Base-by-base conservation (phyloP, 2,329 filamentous ascomycete genomes). In the Alternaria tenuissima region DNA sequence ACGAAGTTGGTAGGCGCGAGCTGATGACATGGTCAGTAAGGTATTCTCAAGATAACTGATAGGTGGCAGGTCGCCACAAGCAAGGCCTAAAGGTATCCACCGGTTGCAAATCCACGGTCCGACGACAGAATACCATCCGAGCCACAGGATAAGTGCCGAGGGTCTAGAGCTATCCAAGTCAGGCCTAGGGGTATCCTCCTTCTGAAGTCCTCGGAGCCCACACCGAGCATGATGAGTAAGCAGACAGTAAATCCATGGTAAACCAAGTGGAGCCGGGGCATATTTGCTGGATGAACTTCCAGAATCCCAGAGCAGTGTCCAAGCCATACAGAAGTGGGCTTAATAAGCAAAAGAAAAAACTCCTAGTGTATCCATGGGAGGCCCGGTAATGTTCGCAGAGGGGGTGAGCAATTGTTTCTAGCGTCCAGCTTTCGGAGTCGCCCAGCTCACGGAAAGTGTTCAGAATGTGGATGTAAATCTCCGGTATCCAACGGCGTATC, bases 1-100 rank as follows among this genome's bases (percentile, higher is more conserved):
- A 99, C 92, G 80, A 99, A 99, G 79, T 98, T 99, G 16, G 95
- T 99, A 1, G 94, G 94, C 5, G 94, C 92, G 30, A 99, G 87
- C 93, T 93, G 74, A 4, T 97, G 24, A 51, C 14, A 5, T 39
- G 9, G 54, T 68, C 43, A 62, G 54, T 39, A 55, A 38, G 5
- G 6, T 4, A 24, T 42, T 42, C 39, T 24, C 5, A 24, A 16
- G 3, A 42, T 42, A 20, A 16, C 11, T 24, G 39, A 42, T 22
- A 24, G 8, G 39, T 42, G 20, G 20, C 39, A 24, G 11, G 5
- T 42, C 24, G 20, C 39, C 20, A 16, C 24, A 24, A 16, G 39
- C 12, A 24, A 42, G 12, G 39, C 39, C 11, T 24, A 16, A 24
- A 24, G 11, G 11, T 6, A 22, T 42, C 9, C 39, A 14, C 20